Base-by-base conservation (phyloP, 805 yeast species). In the Lachancea fermentati region DNA sequence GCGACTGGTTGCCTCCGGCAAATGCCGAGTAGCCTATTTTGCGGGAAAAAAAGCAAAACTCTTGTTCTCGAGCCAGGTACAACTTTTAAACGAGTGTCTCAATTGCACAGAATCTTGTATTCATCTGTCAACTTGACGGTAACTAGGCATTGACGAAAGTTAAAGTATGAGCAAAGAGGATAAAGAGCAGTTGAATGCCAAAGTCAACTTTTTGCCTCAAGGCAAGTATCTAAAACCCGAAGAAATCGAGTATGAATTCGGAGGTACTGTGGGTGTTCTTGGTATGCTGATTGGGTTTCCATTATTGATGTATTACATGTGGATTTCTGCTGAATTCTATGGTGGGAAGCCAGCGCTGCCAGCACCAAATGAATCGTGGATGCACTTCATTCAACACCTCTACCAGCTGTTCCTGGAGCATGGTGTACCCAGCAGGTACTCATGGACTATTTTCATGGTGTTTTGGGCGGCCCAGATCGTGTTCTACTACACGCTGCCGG, bases 231-330 rank as follows among this genome's bases (percentile, higher is more conserved):
- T 69, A 44, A 64, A 68, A 41, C 65, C 66, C 30, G 76, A 76
- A 39, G 72, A 78, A 41, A 72, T 78, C 44, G 91, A 79, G 55
- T 86, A 78, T 68, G 97, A 93, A 52, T 93, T 91, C 57, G 98
- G 98, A 37, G 97, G 97, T 0, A 82, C 94, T 18, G 63, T 71
- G 5, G 98, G 98, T 42, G 96, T 87, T 36, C 43, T 81, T 15
- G 91, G 89, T 5, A 91, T 93, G 97, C 77, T 91, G 80, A 58
- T 77, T 33, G 95, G 95, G 3, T 93, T 93, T 68, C 98, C 98
- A 5, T 57, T 81, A 34, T 71, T 93, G 57, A 93, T 93, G 98
- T 86, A 82, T 73, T 93, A 93, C 66, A 83, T 93, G 93, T 91
- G 96, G 94, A 79, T 91, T 40, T 75, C 87, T 54, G 91, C 93